phyloP scores from a whole-genome alignment of 2,329 filamentous ascomycete genomes.

The Aspergillus oerlinghausenensis region DNA sequence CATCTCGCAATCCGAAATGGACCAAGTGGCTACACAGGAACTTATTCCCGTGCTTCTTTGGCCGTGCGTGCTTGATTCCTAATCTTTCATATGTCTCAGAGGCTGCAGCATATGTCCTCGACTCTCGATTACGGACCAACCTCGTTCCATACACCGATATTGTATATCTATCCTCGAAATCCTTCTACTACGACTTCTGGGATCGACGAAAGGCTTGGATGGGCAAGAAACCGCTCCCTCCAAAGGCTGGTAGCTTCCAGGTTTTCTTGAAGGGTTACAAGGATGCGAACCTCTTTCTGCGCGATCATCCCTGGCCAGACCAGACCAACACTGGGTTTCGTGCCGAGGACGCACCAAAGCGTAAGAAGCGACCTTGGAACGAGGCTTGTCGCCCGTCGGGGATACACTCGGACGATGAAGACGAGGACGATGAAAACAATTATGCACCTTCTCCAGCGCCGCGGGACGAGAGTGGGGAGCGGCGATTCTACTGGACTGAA shows the following conservation, averaged over 20 bases:
- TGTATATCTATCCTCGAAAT: constrained; percentile 88
- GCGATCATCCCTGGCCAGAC: constrained; percentile 96
- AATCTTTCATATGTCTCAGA: constrained; percentile 98
- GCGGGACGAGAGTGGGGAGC: constrained; percentile 43
- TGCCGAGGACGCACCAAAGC: constrained; percentile 61
- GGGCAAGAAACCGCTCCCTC: constrained; percentile 78
- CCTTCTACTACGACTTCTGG: constrained; percentile 98
- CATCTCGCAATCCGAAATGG: constrained; percentile 96
- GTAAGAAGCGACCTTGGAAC: constrained; percentile 69
- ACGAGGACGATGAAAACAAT: constrained; percentile 48
- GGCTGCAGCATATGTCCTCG: constrained; percentile 91
- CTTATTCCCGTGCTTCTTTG: constrained; percentile 95
- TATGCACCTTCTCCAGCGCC: constrained; percentile 39
- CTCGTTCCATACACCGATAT: constrained; percentile 96
- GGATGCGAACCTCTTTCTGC: constrained; percentile 90
- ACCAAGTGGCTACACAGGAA: constrained; percentile 99
- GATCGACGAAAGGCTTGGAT: constrained; percentile 82
- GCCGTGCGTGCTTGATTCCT: constrained; percentile 89
- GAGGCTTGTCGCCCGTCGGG: constrained; percentile 72
- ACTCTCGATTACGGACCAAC: constrained; percentile 81
- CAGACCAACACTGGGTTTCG: constrained; percentile 69
- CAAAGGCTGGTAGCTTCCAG: constrained; percentile 93
- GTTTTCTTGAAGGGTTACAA: constrained; percentile 96
- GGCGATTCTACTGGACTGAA: constrained; percentile 78
- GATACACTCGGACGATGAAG: constrained; percentile 57